Conservation (phyloP, 1,139 yeast species). For the Yamadazyma diospyri region DNA sequence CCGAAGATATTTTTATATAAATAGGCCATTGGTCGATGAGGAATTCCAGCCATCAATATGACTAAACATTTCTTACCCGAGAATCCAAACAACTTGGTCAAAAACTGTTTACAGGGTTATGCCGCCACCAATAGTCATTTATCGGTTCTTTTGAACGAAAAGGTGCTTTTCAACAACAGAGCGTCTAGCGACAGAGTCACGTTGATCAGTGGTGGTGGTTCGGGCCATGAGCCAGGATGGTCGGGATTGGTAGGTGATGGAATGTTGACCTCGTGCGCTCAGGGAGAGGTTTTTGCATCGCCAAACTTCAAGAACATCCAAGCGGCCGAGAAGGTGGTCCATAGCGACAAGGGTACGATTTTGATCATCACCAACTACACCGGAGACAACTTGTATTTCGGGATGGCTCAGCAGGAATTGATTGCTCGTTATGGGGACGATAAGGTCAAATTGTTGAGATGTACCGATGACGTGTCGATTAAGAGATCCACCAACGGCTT, state of each 20-base stretch:
- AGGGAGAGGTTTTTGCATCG: constrained; percentile 45
- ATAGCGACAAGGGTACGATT: constrained; percentile 22
- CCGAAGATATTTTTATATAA: constrained; percentile 1
- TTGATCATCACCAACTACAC: constrained; percentile 28
- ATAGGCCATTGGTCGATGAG: too few species aligned
- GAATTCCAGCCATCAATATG: too few species aligned
- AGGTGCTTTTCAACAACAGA: constrained; percentile 31
- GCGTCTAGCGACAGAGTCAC: constrained; percentile 27
- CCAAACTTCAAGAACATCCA: constrained; percentile 41
- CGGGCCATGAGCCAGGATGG: constrained; percentile 49
- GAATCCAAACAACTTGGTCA: constrained; percentile 17
- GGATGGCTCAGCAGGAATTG: constrained; percentile 31
- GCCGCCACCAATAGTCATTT: constrained; percentile 17
- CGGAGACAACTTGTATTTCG: constrained; percentile 33
- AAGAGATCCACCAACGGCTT: constrained; percentile 39
- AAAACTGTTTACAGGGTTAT: constrained; percentile 18
- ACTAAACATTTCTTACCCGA: constrained; percentile 22
- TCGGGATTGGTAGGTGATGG: constrained; percentile 44
- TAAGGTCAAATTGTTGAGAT: constrained; percentile 19
- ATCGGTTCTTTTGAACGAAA: constrained; percentile 27
- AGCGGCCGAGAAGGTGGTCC: constrained; percentile 29
- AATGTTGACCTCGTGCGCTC: constrained; percentile 44
- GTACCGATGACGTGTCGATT: constrained; percentile 48
- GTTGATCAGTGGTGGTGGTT: constrained; percentile 42
- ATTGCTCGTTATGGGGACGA: constrained; percentile 21